A percentile compares a stretch with the other conserved stretches of the same genome.
Evolutionary conservation across 2,329 filamentous ascomycete genomes (phyloP).

Genomic region (Alternaria sp.): DNA sequence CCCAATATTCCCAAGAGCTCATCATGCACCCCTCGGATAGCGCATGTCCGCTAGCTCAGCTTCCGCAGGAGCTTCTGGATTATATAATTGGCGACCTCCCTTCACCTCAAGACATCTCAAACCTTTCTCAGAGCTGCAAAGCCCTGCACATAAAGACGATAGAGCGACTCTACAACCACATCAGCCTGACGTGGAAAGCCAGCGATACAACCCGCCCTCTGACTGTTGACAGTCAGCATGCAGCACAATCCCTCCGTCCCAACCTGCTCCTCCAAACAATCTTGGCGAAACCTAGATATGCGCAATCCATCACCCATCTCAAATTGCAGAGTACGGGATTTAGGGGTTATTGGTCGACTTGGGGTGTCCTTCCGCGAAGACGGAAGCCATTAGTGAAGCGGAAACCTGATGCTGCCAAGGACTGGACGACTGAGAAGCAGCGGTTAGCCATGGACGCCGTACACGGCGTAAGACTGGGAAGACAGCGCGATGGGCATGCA

Average conservation of each 20-base stretch:
- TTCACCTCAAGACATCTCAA: neutral
- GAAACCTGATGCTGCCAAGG: neutral
- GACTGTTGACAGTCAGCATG: neutral
- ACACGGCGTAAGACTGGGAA: neutral
- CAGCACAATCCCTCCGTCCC: neutral
- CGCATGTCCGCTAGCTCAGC: neutral
- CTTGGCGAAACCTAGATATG: neutral
- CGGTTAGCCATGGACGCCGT: neutral
- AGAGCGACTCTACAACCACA: neutral
- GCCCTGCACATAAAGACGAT: neutral
- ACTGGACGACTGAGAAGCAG: neutral
- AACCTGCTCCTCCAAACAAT: neutral
- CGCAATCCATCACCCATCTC: neutral
- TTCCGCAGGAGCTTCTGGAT: neutral
- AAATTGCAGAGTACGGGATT: neutral
- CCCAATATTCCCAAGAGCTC: neutral
- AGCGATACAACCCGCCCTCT: neutral
- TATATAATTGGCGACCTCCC: neutral
- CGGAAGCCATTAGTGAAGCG: neutral
- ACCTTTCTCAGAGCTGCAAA: neutral
- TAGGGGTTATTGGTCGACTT: neutral
- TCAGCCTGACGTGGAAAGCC: neutral
- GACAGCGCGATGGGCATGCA: neutral
- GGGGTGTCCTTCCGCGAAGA: neutral
- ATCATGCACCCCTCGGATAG: neutral